Conservation (phyloP, 805 yeast species). For the Naumovozyma dairenensis region DNA sequence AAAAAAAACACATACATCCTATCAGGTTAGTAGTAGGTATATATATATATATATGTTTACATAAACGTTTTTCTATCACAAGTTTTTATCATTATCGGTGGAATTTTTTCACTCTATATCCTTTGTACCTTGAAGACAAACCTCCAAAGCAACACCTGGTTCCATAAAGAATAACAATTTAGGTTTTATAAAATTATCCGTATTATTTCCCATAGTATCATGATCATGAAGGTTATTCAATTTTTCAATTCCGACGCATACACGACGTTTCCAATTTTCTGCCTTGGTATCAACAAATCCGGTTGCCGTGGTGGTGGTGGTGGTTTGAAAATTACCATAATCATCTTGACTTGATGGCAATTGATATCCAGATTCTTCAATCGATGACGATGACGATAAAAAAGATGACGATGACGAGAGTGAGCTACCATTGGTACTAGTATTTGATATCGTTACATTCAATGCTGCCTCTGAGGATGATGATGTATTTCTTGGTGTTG, state of each 20-base stretch:
- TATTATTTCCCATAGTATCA: too few relatives aligned
- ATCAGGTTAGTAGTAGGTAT: too few relatives aligned
- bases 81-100: too few relatives aligned
- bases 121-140: too few relatives aligned
- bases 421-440: background rate
- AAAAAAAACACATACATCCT: too few relatives aligned
- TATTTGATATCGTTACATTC: background rate
- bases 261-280: constrained; percentile 48
- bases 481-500: too few relatives aligned
- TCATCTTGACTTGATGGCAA: constrained; percentile 25
- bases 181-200: too few relatives aligned
- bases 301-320: too few relatives aligned
- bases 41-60: too few relatives aligned
- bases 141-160: constrained; percentile 18
- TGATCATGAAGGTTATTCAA: constrained; percentile 12
- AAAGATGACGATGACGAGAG: constrained; percentile 2
- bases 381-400: constrained; percentile 11
- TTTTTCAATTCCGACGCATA: constrained; percentile 31
- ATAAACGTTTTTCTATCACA: too few relatives aligned
- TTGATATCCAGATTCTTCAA: constrained; percentile 8
- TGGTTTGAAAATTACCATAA: constrained; percentile 17
- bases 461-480: constrained; percentile 11
- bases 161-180: constrained; percentile 25
- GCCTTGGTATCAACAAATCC: constrained; percentile 37
- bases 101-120: constrained; percentile 9